A percentile compares a stretch with the other conserved stretches of the same genome.
phyloP scores from a whole-genome alignment of 139 green algal species.

The Tetraselmis striata region DNA sequence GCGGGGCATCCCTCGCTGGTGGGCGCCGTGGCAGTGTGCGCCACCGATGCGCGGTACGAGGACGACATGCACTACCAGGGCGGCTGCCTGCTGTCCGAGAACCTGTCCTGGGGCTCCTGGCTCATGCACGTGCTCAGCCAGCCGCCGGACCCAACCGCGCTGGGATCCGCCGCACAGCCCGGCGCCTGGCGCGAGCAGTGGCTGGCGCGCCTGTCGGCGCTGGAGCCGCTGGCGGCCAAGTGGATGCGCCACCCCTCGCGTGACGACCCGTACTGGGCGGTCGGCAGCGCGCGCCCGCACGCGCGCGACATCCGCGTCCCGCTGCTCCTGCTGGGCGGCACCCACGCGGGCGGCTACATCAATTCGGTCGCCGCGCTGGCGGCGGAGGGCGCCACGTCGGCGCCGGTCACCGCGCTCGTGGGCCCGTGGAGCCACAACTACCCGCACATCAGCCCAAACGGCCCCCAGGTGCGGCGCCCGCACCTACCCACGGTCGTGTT shows the following conservation, averaged over 20 bases:
- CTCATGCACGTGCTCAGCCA: constrained; percentile 4
- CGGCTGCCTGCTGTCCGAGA: constrained; percentile 15
- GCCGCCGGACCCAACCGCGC: constrained; percentile 7
- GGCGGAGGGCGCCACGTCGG: neutral
- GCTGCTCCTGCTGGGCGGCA: constrained; percentile 4
- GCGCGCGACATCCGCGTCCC: constrained; percentile 5
- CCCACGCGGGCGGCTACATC: constrained; percentile 10
- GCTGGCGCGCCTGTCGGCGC: constrained; percentile 9
- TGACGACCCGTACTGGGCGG: constrained; percentile 9
- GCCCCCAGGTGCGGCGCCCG: constrained; percentile 10
- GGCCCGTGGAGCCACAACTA: constrained; percentile 22
- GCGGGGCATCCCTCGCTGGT: neutral
- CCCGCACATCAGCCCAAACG: constrained; percentile 14
- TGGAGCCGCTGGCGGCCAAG: neutral
- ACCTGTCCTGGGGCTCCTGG: constrained; percentile 16
- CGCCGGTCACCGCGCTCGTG: constrained; percentile 6
- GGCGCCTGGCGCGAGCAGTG: constrained; percentile 7
- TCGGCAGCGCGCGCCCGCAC: too few species aligned
- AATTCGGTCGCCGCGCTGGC: constrained; percentile 7
- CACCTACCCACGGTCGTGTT: too few species aligned
- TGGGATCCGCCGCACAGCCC: neutral
- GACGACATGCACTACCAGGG: constrained; percentile 24
- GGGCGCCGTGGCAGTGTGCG: constrained; percentile 12
- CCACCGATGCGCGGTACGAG: constrained; percentile 8
- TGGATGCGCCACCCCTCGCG: neutral